Evolutionary conservation across 805 yeast species (phyloP).

Genomic region (Saccharomycopsis selenospora): DNA sequence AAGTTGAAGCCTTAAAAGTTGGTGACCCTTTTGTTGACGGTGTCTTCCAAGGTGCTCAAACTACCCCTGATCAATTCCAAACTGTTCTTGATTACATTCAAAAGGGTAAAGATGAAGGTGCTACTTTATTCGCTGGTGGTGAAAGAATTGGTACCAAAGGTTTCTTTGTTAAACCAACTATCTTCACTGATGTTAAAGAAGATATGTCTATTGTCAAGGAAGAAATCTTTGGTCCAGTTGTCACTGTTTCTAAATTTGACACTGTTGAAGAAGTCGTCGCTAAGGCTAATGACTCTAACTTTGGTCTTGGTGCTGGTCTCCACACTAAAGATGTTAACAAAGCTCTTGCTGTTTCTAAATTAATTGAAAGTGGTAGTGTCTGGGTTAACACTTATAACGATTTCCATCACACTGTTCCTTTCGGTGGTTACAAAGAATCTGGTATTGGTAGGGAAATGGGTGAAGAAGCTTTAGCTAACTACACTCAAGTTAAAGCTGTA

Average conservation of each 20-base stretch:
- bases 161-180: constrained; percentile 64
- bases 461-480: constrained; percentile 74
- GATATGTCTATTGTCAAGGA: constrained; percentile 64
- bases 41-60: constrained; percentile 88
- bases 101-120: constrained; percentile 78
- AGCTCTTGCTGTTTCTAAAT: constrained; percentile 67
- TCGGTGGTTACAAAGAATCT: constrained; percentile 86
- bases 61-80: constrained; percentile 69
- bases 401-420: constrained; percentile 81
- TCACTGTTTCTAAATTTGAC: constrained; percentile 71
- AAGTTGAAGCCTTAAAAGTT: constrained; percentile 50
- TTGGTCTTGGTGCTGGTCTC: constrained; percentile 88
- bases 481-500: constrained; percentile 82
- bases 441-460: constrained; percentile 96
- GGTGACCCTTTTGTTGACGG: constrained; percentile 82
- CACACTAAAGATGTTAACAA: constrained; percentile 71
- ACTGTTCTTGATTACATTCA: constrained; percentile 73
- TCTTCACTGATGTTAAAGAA: constrained; percentile 64
- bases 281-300: constrained; percentile 72
- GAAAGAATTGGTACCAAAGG: constrained; percentile 53
- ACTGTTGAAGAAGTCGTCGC: constrained; percentile 75
- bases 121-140: constrained; percentile 68
- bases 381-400: constrained; percentile 91
- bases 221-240: constrained; percentile 90
- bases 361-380: constrained; percentile 79